Evolutionary conservation across 306 rosid genomes (phyloP), one percentile per base, ranked within the genome.

Genomic region (Carpinus fangiana): DNA sequence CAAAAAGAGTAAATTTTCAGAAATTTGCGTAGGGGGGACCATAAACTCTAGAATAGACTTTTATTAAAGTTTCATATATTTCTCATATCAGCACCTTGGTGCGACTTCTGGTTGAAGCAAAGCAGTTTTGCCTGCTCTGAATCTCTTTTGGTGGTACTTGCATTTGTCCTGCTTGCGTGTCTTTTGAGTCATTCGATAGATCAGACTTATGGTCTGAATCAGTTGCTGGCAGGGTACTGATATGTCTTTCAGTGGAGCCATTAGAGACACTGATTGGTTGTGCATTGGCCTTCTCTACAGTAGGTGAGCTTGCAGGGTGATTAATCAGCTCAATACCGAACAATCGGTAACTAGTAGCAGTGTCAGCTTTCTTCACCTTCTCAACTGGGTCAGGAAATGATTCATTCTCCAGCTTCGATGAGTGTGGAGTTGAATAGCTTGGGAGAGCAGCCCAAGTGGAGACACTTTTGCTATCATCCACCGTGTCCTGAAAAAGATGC

Each of bases 301-400:
- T 65, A 70, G 78, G 20, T n/a, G 86, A 67, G 69, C 82, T 78
- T 46, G 81, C 73, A 4, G 86, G 77, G 83, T 82, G 86, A 85
- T 67, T 85, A 47, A 83, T 78, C 78, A 95, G 87, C 16, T 95
- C 93, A 43, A 93, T 75, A 73, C 99, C 98, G 21, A 95, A 95
- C 72, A 94, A 82, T 10, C 91, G 88, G 77, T 79, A 89, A 79
- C 95, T 82, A 28, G 90, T 54, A 79, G 86, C 76, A 21, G 61
- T 79, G 83, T 94, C 97, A 4, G 73, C 76, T 89, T 93, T 91
- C 82, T 80, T 89, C 80, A 76, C 91, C 78, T 85, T 90, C 56
- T 86, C 93, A 73, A 73, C 86, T 73, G 78, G 85, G 76, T 91
- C 93, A 43, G 34, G 73, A 66, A 45, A 60, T 7, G 73, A 78